Evolutionary conservation across 1,139 yeast species (phyloP).

Genomic region (Saccharomyces hybrid): DNA sequence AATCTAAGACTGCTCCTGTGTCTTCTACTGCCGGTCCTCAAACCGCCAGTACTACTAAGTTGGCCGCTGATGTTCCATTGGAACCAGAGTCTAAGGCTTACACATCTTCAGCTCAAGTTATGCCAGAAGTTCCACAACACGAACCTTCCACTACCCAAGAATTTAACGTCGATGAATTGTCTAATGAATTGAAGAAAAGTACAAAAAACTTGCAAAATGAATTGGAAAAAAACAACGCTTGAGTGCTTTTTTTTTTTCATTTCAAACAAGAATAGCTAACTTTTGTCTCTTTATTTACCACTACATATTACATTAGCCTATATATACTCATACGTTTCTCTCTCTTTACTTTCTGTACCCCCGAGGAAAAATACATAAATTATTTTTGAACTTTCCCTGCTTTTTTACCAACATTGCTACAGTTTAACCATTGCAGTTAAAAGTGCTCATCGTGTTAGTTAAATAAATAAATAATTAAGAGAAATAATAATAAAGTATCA

Average conservation of each 20-base stretch:
- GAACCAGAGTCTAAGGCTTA: conserved; percentile 13
- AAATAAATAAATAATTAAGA: background rate
- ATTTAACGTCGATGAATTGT: conserved; percentile 19
- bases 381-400: background rate
- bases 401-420: background rate
- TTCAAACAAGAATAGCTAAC: background rate
- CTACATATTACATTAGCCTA: background rate
- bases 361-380: background rate
- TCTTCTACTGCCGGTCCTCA: conserved; percentile 49
- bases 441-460: background rate
- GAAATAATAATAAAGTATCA: background rate
- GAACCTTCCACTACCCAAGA: conserved; percentile 21
- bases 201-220: conserved; percentile 29
- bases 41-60: conserved; percentile 31
- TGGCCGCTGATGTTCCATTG: conserved; percentile 23
- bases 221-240: conserved; percentile 24
- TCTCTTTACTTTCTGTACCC: background rate
- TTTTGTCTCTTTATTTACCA: background rate
- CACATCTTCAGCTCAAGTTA: conserved; percentile 3
- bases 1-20: conserved; percentile 43
- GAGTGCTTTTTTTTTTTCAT: background rate
- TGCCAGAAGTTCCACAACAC: conserved; percentile 14
- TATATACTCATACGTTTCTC: background rate
- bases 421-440: background rate
- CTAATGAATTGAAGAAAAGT: conserved; percentile 16